Base-by-base conservation (phyloP, 495 filamentous ascomycete species). In the Aspergillus taichungensis region DNA sequence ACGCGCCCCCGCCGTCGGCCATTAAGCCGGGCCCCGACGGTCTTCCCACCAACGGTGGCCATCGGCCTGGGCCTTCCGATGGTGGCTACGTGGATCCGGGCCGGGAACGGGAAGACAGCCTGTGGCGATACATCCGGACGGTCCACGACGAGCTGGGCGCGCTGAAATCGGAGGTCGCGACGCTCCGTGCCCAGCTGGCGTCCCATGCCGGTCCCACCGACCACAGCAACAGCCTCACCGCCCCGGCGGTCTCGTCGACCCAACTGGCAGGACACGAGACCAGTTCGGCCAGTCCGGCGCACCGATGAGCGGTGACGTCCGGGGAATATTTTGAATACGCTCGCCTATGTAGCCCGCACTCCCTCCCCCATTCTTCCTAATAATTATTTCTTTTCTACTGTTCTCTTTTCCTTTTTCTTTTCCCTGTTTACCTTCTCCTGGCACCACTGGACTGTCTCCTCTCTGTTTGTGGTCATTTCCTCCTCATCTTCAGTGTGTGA, bases 121-220 rank as follows among this genome's bases (percentile, higher is more conserved):
- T 77, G 7, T 74, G 72, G 71, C 51, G 60, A 13, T 71, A 72
- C 45, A 64, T 73, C 30, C 67, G 66, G 11, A 63, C 63, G 7
- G 61, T 73, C 34, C 63, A 70, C 37, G 67, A 71, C 4, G 69
- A 73, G 37, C 31, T 73, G 35, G 53, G 43, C 5, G 56, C 57
- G 3, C 40, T 73, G 28, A 65, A 58, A 37, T 52, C 60, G n/a
- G 69, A 73, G 45, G 65, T 73, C 12, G 64, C 62, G 8, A 43
- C 61, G 6, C 47, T 73, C 11, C 59, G 61, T 13, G 62, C 66
- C 12, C 69, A 73, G 30, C 42, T 69, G 37, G 63, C 67, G 12
- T 60, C 64, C 12, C 39, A 37, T 53, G 8, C 38, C 56, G 18
- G 18, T 24, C 6, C 42, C 53, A 37, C 42, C 56, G 10, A 39